Evolutionary conservation across 306 rosid species (phyloP), one percentile per base, ranked within the genome.

Genomic region (Psophocarpus tetragonolobus): DNA sequence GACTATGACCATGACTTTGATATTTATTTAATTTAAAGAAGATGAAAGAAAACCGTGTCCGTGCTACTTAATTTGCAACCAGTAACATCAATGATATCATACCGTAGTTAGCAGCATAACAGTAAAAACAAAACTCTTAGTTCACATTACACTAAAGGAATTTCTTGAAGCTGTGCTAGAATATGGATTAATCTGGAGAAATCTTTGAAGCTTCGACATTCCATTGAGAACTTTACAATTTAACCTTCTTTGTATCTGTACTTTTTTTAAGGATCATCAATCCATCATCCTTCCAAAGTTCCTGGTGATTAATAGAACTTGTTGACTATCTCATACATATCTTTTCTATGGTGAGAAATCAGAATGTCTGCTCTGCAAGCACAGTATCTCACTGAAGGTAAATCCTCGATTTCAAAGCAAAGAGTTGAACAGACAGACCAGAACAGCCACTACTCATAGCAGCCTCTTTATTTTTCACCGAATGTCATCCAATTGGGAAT

Each of bases 381-480:
- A 76, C 69, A 63, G 68, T 38, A 58, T 41, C 77, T 33, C 58
- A 66, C 38, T 17, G 12, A 77, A 33, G 71, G 39, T 6, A 60
- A 67, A 61, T 68, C 50, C 69, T 50, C 21, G 54, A 61, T 67
- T 73, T 61, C 78, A 33, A 64, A 10, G 76, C 58, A 72, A 66
- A n/a, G 61, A 41, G 1, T 21, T 23, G 11, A 42, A 62, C 67
- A 21, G 50, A 71, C 21, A 48, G 81, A 41, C 4, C 70, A 20
- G 39, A 67, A 14, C 47, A 21, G 39, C 73, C 41, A 2, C 57
- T 23, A 68, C 36, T 45, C 18, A 36, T 54, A 9, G 64, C 71
- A 51, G 74, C 47, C 26, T 30, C 68, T 12, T 77, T 3, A 32
- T 47, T 73, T 74, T 41, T 62, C 44, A 27, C 44, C 51, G 71